Percentiles rank a stretch among this genome's conserved stretches.
Conservation (phyloP, 768 basidiomycete species). For the Termitomyces sp. region DNA sequence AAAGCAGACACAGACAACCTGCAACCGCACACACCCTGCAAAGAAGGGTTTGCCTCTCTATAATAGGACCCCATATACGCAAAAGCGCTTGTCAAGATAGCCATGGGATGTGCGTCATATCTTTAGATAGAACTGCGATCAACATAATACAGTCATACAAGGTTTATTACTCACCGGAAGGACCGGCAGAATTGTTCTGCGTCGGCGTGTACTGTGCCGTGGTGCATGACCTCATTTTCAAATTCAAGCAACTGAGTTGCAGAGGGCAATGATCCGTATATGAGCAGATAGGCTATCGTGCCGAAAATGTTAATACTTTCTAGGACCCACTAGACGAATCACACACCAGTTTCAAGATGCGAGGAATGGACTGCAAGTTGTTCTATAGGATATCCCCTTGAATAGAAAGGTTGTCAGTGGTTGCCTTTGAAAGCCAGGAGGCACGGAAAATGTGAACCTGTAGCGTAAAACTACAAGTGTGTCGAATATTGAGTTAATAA, state of each 20-base stretch:
- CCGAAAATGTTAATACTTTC: neutral
- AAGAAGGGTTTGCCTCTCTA: slow-evolving; percentile 81
- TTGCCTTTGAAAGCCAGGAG: neutral
- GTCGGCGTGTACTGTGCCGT: slow-evolving; percentile 62
- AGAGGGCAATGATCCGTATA: slow-evolving; percentile 80
- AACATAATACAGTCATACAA: neutral
- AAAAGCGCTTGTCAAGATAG: slow-evolving; percentile 82
- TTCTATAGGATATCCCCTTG: slow-evolving; percentile 88
- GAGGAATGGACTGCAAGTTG: slow-evolving; percentile 76
- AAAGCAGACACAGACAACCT: neutral
- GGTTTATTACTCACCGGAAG: slow-evolving; percentile 40
- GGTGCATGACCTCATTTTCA: slow-evolving; percentile 72
- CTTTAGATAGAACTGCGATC: slow-evolving; percentile 26
- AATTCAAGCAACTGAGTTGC: slow-evolving; percentile 55
- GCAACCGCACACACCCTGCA: slow-evolving; percentile 50
- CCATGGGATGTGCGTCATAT: slow-evolving; percentile 91
- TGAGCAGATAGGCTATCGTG: slow-evolving; percentile 66
- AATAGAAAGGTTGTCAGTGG: neutral
- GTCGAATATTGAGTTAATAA: neutral
- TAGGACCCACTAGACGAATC: neutral
- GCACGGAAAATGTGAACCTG: slow-evolving; percentile 35
- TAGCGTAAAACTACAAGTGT: slow-evolving; percentile 54
- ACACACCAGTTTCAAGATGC: slow-evolving; percentile 64
- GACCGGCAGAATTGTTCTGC: slow-evolving; percentile 64
- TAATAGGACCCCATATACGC: slow-evolving; percentile 88